Evolutionary conservation across 2,329 filamentous ascomycete genomes (phyloP).

Genomic region (Macrophomina tecta): DNA sequence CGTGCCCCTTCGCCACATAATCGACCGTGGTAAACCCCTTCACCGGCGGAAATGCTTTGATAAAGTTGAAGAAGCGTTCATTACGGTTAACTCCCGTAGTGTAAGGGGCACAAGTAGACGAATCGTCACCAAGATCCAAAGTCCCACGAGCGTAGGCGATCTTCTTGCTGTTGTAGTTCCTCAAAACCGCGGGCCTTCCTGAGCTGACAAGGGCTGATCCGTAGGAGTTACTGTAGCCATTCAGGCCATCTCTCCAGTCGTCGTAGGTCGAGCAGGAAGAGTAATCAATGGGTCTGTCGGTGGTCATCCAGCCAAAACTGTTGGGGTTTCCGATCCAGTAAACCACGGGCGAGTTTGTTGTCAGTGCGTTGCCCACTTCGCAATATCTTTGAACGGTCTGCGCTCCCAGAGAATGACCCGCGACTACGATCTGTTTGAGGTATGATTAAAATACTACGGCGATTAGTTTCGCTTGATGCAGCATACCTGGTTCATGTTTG

Average conservation of each 20-base stretch:
- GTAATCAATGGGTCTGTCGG: slow-evolving; percentile 38
- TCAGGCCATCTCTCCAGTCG: slow-evolving; percentile 43
- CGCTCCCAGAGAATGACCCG: slow-evolving; percentile 28
- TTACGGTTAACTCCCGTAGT: slow-evolving; percentile 44
- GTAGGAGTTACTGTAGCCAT: slow-evolving; percentile 38
- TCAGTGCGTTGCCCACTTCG: slow-evolving; percentile 22
- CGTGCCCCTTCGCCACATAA: slow-evolving; percentile 42
- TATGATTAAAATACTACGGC: neutral
- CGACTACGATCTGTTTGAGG: slow-evolving; percentile 19
- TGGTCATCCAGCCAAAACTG: slow-evolving; percentile 42
- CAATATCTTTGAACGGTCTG: slow-evolving; percentile 27
- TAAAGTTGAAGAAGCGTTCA: slow-evolving; percentile 49
- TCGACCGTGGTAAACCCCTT: slow-evolving; percentile 42
- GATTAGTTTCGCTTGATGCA: neutral
- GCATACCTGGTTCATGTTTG: slow-evolving; percentile 22
- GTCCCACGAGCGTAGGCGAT: slow-evolving; percentile 44
- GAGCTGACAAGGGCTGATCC: slow-evolving; percentile 35
- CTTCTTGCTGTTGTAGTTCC: slow-evolving; percentile 42
- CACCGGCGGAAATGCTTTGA: slow-evolving; percentile 41
- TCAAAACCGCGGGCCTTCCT: slow-evolving; percentile 37
- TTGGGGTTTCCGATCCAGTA: slow-evolving; percentile 32
- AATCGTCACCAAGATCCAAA: slow-evolving; percentile 43
- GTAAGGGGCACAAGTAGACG: slow-evolving; percentile 39
- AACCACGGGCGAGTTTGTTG: slow-evolving; percentile 5
- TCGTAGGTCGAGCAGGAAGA: slow-evolving; percentile 41